Conservation (phyloP, 768 basidiomycete genomes). For the Fomitopsis serialis region DNA sequence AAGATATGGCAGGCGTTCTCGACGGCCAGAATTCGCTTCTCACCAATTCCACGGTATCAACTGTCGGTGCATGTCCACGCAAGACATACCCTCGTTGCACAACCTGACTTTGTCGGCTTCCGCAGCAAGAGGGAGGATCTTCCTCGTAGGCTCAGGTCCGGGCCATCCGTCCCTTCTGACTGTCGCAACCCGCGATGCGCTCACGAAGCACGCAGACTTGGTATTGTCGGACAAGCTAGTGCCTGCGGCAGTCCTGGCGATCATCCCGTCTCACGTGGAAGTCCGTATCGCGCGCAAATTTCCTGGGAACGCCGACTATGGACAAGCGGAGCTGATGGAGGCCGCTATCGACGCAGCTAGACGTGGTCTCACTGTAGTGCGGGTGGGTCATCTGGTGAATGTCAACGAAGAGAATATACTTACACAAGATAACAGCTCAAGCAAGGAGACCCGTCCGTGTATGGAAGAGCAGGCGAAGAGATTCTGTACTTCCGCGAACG, state of each 20-base stretch:
- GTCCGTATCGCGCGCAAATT: conserved; percentile 94
- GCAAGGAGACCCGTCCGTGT: conserved; percentile 95
- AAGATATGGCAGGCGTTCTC: conserved; percentile 65
- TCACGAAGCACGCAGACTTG: conserved; percentile 77
- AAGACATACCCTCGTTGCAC: conserved; percentile 15
- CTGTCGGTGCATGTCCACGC: conserved; percentile 1
- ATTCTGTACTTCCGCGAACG: conserved; percentile 85
- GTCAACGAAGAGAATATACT: no score
- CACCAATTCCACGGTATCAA: conserved; percentile 6
- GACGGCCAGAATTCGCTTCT: conserved; percentile 26
- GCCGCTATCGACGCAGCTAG: conserved; percentile 79
- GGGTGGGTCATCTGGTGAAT: conserved; percentile 44
- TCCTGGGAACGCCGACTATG: conserved; percentile 94
- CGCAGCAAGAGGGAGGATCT: conserved; percentile 60
- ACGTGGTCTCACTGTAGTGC: conserved; percentile 78
- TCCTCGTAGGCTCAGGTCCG: conserved; percentile 92
- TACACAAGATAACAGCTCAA: conserved; percentile 55
- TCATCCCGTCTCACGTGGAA: conserved; percentile 69
- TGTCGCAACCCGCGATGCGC: conserved; percentile 72
- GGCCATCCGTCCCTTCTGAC: conserved; percentile 94
- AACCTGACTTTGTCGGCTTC: conserved; percentile 19
- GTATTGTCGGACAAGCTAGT: conserved; percentile 97
- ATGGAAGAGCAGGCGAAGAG: conserved; percentile 93
- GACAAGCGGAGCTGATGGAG: conserved; percentile 93
- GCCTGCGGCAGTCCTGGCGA: conserved; percentile 76